Evolutionary conservation across 257 asterid species (phyloP), one percentile per base, ranked within the genome.

Genomic region (Thymus mandschuricus): DNA sequence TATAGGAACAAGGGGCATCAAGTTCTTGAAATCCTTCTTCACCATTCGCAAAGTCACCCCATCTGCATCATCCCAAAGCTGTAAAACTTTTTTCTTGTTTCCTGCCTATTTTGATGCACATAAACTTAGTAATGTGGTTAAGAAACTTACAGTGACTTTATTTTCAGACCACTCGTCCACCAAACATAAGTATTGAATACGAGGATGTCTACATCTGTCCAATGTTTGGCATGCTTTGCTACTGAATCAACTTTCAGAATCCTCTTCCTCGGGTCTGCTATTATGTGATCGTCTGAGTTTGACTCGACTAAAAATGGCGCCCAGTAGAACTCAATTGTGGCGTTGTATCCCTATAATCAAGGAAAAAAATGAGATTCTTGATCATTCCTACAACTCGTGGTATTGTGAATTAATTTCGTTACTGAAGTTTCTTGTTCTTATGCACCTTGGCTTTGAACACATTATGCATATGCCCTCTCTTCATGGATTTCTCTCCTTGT

Each of bases 31-130:
- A 87, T 44, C 96, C 97, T 62, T 91, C 92, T 40, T 81, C 88
- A 10, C 96, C 97, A 68, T 94, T 91, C 9, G 86, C 80, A 83
- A 91, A 94, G 10, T 92, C 87, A 54, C 99, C 99, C 97, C 99
- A 91, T 66, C 97, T 93, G 84, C 64, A 33, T 75, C 63, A 72
- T 56, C 6, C 29, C 27, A 52, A 10, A 44, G 11, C 11, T 45
- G 64, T 70, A 13, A 65, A 35, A 35, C 2, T 1, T 35, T 35
- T 3, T 35, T 35, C 40, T 35, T 35, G 1, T 35, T 35, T 35
- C 0, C 5, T 38, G 75, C 21, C 34, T 74, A 64, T 44, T 58
- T 21, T 40, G 33, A 68, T 52, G 78, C 8, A 40, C 2, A 49
- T 21, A 6, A 48, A 12, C 41, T 29, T 49, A 49, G 21, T 43